Percentiles rank a stretch among this genome's conserved stretches.
Evolutionary conservation across 371 early-diverging fungal species (phyloP).

Genomic region (Mortierella sp.): DNA sequence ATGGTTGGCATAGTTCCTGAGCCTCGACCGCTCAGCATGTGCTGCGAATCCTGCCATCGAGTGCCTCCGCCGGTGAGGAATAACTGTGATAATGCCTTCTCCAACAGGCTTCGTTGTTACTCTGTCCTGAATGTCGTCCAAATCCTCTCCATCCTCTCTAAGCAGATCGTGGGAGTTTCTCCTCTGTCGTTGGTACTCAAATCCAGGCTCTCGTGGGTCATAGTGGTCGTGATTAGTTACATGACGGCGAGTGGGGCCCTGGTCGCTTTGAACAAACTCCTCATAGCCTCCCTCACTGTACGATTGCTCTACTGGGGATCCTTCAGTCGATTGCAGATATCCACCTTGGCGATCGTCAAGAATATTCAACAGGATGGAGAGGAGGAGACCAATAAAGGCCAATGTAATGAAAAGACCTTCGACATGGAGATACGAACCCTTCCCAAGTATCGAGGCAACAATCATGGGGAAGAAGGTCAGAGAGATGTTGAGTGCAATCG

Average conservation of each 20-base stretch:
- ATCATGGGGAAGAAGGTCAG: slow-evolving; percentile 73
- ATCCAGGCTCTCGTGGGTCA: slow-evolving; percentile 35
- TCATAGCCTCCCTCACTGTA: not conserved
- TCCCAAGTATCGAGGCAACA: slow-evolving; percentile 60
- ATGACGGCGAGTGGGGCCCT: not conserved
- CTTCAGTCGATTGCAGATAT: slow-evolving; percentile 20
- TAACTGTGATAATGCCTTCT: slow-evolving; percentile 47
- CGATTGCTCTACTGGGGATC: not conserved
- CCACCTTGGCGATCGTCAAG: slow-evolving; percentile 39
- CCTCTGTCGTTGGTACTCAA: slow-evolving; percentile 33
- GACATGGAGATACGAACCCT: slow-evolving; percentile 33
- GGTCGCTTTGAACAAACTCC: not conserved
- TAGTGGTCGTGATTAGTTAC: slow-evolving; percentile 7
- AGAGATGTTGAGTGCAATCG: slow-evolving; percentile 71
- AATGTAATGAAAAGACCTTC: slow-evolving; percentile 35
- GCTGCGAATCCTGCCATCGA: slow-evolving; percentile 45
- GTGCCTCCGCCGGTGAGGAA: slow-evolving; percentile 52
- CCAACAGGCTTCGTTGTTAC: slow-evolving; percentile 51
- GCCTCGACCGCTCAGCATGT: slow-evolving; percentile 31
- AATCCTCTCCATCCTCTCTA: slow-evolving; percentile 31
- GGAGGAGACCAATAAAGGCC: slow-evolving; percentile 23
- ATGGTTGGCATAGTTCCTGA: slow-evolving; percentile 26
- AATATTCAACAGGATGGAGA: slow-evolving; percentile 36
- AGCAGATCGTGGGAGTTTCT: slow-evolving; percentile 23
- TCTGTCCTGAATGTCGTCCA: slow-evolving; percentile 40